Conservation (phyloP, 139 green algal species). For the Coelastrella sp. region DNA sequence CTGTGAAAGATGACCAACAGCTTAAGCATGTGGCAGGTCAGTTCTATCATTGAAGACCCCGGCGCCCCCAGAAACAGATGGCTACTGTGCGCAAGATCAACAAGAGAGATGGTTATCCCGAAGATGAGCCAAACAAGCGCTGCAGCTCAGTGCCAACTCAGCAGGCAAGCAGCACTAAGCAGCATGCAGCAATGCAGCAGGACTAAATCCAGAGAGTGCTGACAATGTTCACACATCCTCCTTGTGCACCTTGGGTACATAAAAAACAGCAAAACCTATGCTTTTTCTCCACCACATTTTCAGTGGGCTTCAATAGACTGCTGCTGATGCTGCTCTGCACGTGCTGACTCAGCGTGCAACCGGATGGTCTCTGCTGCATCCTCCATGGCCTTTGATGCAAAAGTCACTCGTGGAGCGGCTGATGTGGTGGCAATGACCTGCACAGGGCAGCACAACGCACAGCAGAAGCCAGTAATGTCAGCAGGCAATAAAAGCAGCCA, state of each 20-base stretch:
- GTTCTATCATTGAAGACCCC: too few species aligned
- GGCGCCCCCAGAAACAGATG: too few species aligned
- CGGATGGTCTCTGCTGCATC: constrained; percentile 34
- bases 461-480: neutral
- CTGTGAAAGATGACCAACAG: too few species aligned
- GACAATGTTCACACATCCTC: neutral
- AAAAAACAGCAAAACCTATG: too few species aligned
- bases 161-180: neutral
- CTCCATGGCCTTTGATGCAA: neutral
- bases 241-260: too few species aligned
- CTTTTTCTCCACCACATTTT: too few species aligned
- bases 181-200: neutral
- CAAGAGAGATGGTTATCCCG: too few species aligned
- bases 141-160: neutral
- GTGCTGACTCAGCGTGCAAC: constrained; percentile 22
- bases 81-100: too few species aligned
- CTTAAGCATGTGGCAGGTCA: too few species aligned
- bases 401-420: neutral
- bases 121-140: too few species aligned
- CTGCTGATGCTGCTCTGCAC: constrained; percentile 33
- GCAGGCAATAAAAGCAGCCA: neutral
- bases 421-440: neutral
- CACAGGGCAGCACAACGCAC: neutral
- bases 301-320: neutral
- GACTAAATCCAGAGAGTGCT: neutral